Conservation (phyloP, 805 yeast species). For the fission yeast (Schizosaccharomyces pombe) region ASM294v3 CU329670.1:1840001-1840500, state of each 20-base stretch:
- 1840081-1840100: constrained; percentile 1
- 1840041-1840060: background rate
- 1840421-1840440: too few species aligned
- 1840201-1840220: background rate
- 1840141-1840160: background rate
- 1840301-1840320: too few species aligned
- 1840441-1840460: too few species aligned
- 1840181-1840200: background rate
- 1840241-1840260: background rate
- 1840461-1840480: too few species aligned
- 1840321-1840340: too few species aligned
- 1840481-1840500: too few species aligned
- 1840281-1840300: background rate
- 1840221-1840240: background rate
- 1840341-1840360: too few species aligned
- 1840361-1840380: too few species aligned
- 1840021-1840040: background rate
- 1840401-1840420: too few species aligned
- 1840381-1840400: too few species aligned
- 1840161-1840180: background rate
- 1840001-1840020: background rate
- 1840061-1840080: background rate
- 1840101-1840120: background rate
- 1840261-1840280: constrained; percentile 4
- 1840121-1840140: background rate